Evolutionary conservation across 106 monocot genomes (phyloP).

Genomic region (Dendrobium catenatum): DNA sequence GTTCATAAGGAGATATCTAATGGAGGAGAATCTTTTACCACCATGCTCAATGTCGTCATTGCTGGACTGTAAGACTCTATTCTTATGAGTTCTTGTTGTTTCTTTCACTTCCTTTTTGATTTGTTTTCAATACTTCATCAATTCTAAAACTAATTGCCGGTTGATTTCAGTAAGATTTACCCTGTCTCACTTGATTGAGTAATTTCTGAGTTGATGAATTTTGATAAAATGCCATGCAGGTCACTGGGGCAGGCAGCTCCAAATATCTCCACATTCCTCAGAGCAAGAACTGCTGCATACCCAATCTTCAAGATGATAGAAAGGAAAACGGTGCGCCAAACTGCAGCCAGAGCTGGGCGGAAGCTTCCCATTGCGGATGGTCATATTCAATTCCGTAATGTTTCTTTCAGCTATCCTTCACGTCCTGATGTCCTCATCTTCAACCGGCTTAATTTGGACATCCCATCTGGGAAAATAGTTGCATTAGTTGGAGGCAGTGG

Average conservation of each 20-base stretch:
- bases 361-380: conserved; percentile 55
- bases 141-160: background rate
- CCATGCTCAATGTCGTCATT: conserved; percentile 99
- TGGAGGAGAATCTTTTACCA: conserved; percentile 95
- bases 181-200: background rate
- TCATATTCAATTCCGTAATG: conserved; percentile 60
- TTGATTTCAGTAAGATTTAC: background rate
- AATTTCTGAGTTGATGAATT: background rate
- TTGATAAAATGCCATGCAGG: conserved; percentile 29
- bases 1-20: conserved; percentile 82
- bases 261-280: conserved; percentile 73
- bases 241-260: conserved; percentile 87
- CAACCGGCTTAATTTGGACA: conserved; percentile 49
- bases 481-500: conserved; percentile 96
- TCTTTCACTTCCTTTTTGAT: background rate
- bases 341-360: conserved; percentile 25
- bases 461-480: conserved; percentile 77
- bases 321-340: conserved; percentile 33
- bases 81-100: background rate
- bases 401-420: conserved; percentile 81
- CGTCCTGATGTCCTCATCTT: conserved; percentile 78
- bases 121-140: background rate
- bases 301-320: conserved; percentile 97
- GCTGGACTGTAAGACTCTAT: conserved; percentile 65
- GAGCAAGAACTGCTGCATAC: conserved; percentile 78